Base-by-base conservation (phyloP, 2,329 filamentous ascomycete genomes). In the Keithomyces neogunnii region DNA sequence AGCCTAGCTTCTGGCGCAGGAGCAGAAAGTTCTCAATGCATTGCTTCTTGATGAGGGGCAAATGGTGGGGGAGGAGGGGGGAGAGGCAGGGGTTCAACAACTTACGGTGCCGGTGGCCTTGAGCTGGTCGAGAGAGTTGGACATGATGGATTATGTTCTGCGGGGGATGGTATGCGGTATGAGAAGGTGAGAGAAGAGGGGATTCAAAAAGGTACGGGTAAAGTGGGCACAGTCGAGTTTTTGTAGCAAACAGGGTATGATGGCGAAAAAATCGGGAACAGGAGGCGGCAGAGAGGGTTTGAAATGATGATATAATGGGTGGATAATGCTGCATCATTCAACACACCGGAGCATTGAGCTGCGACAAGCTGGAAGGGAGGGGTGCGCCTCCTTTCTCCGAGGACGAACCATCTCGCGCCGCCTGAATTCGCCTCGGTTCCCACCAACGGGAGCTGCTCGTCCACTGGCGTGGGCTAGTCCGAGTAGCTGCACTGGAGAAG, bases 41-140 rank as follows among this genome's bases (percentile, higher is more conserved):
- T 35, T 19, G 40, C 45, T n/a, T 19, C 19, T 19, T 38, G 45
- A 52, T 28, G 65, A 65, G 65, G 66, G 65, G 65, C 59, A 59
- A 42, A 42, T 55, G 56, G 56, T 58, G 56, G 60, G 62, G 57
- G 58, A 59, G 54, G 50, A 46, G 30, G 31, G 33, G 33, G 6
- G 6, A 35, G 33, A 13, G 13, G 6, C 38, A 4, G 26, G n/a
- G 19, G 19, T 19, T 19, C 19, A 19, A 19, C 26, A 46, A 88
- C 89, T 74, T 81, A 95, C 90, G 68, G 93, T 99, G 85, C 93
- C 93, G 70, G 86, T 74, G 78, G 89, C 85, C 82, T 99, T 99
- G 72, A 99, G 84, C 78, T 97, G 91, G 65, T 97, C 93, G 65
- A 99, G 87, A 73, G 91, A 89, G 73, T 77, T 86, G 73, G 89